Base-by-base conservation (phyloP, 2,329 filamentous ascomycete genomes). In the Xylaria sp. region DNA sequence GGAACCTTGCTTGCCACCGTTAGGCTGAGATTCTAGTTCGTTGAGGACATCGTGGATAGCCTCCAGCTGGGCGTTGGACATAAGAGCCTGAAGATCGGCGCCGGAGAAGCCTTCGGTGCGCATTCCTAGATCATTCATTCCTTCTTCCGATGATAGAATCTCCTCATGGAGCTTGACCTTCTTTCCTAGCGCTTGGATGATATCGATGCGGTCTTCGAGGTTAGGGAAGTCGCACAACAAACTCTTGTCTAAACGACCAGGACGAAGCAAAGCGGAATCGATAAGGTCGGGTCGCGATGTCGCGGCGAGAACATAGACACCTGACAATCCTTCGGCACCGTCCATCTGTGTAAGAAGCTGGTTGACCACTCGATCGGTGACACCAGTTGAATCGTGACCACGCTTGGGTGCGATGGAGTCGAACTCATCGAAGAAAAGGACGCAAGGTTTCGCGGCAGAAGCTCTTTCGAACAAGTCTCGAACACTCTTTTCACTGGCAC, bases 301-400 rank as follows among this genome's bases (percentile, higher is more conserved):
- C 1, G 94, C 95, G 19, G 95, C 95, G 2, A 99, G 83, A 4
- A 99, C 94, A 68, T 99, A 99, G 0, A 99, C 95, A 1, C 94
- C 94, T 0, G 88, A 92, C 3, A 99, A 77, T 0, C 94, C 95
- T 74, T 99, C 95, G 0, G 94, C 94, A 70, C 94, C 94, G 70
- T 99, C 94, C 94, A 99, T 99, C 74, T 97, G 93, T 0, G 95
- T 99, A 9, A 99, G 83, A 59, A 99, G 85, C 79, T 99, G 95
- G 73, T 99, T 99, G 67, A 99, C 94, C 0, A 99, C 95, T 44
- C 95, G 86, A 74, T 99, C 95, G 0, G 94, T 99, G n/a, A 99
- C 95, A 65, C 95, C 94, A 0, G 94, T 99, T 1, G 89, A 94
- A 73, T 99, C 95, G 72, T 99, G 94, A 0, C 94, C 94, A 76